Conservation (phyloP, 169 alveolate species). For the Cryptosporidium ubiquitum region DNA sequence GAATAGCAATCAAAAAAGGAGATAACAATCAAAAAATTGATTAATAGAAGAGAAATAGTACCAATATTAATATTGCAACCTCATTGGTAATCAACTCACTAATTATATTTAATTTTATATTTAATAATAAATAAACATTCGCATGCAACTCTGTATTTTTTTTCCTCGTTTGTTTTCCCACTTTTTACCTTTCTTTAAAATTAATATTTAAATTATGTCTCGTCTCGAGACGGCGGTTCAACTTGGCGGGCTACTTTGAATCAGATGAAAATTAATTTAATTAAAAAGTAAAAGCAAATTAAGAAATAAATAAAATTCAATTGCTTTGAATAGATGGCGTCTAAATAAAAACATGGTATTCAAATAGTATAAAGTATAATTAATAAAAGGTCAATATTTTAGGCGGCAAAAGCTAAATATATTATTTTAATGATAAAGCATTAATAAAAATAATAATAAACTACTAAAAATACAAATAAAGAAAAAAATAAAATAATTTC, state of each 20-base stretch:
- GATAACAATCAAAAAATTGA: not conserved
- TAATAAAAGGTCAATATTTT: not conserved
- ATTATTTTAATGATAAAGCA: not conserved
- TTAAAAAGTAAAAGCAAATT: not conserved
- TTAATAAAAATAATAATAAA: not conserved
- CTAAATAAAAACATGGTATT: slow-evolving; percentile 1
- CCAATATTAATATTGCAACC: too few relatives aligned
- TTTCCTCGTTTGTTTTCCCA: not conserved
- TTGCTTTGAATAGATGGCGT: not conserved
- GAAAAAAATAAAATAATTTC: not conserved
- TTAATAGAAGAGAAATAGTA: not conserved
- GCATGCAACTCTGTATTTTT: not conserved
- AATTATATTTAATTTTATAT: too few relatives aligned
- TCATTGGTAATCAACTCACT: not conserved
- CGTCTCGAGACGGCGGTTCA: slow-evolving; percentile 73
- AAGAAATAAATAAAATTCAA: too few relatives aligned
- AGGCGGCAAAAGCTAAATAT: not conserved
- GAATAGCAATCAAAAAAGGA: not conserved
- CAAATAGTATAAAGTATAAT: not conserved
- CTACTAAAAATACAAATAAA: not conserved
- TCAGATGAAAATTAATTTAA: not conserved
- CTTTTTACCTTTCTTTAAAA: not conserved
- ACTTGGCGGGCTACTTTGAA: not conserved
- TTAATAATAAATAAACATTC: not conserved
- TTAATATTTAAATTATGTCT: not conserved